Base-by-base conservation (phyloP, 345 rosid genomes). In the Dipteronia dyeriana region DNA sequence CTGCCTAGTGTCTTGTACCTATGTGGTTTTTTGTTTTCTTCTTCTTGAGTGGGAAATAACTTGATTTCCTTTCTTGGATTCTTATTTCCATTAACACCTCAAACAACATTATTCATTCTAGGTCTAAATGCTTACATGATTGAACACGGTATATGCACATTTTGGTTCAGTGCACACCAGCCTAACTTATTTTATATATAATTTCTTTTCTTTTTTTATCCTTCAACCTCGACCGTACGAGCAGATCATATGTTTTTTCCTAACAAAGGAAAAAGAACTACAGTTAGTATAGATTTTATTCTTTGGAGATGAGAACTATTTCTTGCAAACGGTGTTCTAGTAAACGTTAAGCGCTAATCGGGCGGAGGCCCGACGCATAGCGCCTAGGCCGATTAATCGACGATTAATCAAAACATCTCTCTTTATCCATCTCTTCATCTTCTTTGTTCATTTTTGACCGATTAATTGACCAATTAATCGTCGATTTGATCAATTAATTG, bases 21-120 rank as follows among this genome's bases (percentile, higher is more conserved):
- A 12, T 2, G 54, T 49, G 54, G 1, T 49, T 7, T 14, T 19
- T 45, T 41, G 56, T 60, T 25, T 56, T 56, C 23, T 56, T 19
- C 25, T 62, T 62, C 56, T 70, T 75, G 26, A 80, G 82, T 75
- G 79, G 79, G 74, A 10, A 29, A 72, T 80, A 76, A 41, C 62
- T 19, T 75, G 45, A 16, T 41, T 59, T 56, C 68, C 69, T 79
- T 74, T 60, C 39, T 45, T 23, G 51, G 79, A 80, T 75, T 56
- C 75, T 22, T 72, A 80, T 54, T 65, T 71, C 76, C 76, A 75
- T 75, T 75, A 39, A 16, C 17, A 26, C 1, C 31, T 29, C 25
- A 6, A 67, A 19, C 16, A 7, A 9, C 53, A 67, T 39, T 41
- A 9, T 39, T 23, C 26, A 9, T n/a, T 77, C 70, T 70, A 47